Evolutionary conservation across 2,329 filamentous ascomycete genomes (phyloP).

Genomic region (Colletotrichum liriopes): DNA sequence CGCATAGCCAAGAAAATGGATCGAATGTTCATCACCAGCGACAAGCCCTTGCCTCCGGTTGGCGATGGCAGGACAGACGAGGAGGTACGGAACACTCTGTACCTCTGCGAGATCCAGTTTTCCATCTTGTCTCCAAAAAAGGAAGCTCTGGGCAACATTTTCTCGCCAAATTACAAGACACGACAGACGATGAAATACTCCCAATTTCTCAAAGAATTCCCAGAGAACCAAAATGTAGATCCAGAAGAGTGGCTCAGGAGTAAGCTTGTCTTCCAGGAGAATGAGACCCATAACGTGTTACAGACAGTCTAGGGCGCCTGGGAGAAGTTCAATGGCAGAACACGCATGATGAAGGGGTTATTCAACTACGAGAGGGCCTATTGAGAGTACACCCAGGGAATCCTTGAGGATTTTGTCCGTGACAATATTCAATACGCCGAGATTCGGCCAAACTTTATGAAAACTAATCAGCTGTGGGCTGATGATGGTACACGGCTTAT

Average conservation of each 20-base stretch:
- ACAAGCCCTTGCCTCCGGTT: constrained; percentile 57
- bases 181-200: constrained; percentile 61
- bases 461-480: constrained; percentile 71
- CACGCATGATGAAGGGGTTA: constrained; percentile 80
- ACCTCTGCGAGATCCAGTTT: constrained; percentile 74
- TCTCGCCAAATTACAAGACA: constrained; percentile 62
- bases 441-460: constrained; percentile 79
- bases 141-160: constrained; percentile 61
- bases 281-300: constrained; percentile 69
- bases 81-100: constrained; percentile 1
- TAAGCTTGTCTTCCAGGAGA: constrained; percentile 75
- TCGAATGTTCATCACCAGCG: constrained; percentile 80
- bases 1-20: constrained; percentile 67
- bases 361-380: constrained; percentile 78
- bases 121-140: constrained; percentile 55
- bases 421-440: constrained; percentile 82
- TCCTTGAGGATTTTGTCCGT: constrained; percentile 73
- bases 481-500: constrained; percentile 69
- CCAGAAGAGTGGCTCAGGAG: constrained; percentile 69
- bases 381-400: constrained; percentile 70
- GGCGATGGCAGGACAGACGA: too few species aligned
- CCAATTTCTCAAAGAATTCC: constrained; percentile 58
- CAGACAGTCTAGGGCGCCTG: constrained; percentile 69
- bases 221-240: constrained; percentile 46
- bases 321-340: constrained; percentile 77